Percentiles rank a stretch among this genome's conserved stretches.
Conservation (phyloP, 805 yeast genomes). For the Candida oleophila region DNA sequence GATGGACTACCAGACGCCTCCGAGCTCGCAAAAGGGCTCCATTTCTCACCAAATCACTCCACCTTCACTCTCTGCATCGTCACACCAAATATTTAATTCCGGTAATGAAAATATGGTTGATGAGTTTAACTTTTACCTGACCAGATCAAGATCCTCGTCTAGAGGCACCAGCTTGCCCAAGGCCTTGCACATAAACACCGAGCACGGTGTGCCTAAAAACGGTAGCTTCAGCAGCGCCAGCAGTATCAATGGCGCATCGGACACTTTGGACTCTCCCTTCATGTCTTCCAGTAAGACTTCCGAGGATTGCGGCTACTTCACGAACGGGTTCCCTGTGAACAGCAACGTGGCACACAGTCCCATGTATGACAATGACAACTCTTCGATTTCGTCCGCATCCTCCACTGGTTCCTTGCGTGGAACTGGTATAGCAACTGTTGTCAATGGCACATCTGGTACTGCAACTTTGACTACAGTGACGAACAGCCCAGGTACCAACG, state of each 20-base stretch:
- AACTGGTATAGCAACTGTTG: constrained; percentile 1
- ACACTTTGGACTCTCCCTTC: constrained; percentile 40
- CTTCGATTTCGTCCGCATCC: constrained; percentile 12
- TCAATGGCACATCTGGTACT: background rate
- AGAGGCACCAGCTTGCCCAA: constrained; percentile 26
- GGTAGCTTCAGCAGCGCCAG: constrained; percentile 8
- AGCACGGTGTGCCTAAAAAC: constrained; percentile 21
- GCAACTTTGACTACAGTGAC: background rate
- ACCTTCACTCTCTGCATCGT: constrained; percentile 7
- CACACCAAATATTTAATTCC: constrained; percentile 1
- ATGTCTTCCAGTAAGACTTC: constrained; percentile 37
- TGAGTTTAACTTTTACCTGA: constrained; percentile 24
- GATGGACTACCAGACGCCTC: constrained; percentile 43
- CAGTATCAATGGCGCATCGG: constrained; percentile 10
- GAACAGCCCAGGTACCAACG: background rate
- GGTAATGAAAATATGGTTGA: constrained; percentile 24
- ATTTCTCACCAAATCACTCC: constrained; percentile 19
- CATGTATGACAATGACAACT: constrained; percentile 10
- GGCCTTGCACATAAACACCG: constrained; percentile 40
- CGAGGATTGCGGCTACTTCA: constrained; percentile 35
- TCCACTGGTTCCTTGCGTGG: constrained; percentile 6
- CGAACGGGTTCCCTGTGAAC: constrained; percentile 13
- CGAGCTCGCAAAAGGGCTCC: constrained; percentile 32
- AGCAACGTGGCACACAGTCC: constrained; percentile 13
- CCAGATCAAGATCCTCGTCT: constrained; percentile 21